phyloP scores from a whole-genome alignment of 2,329 filamentous ascomycete species.

The Cylindrodendrum hubeiense region DNA sequence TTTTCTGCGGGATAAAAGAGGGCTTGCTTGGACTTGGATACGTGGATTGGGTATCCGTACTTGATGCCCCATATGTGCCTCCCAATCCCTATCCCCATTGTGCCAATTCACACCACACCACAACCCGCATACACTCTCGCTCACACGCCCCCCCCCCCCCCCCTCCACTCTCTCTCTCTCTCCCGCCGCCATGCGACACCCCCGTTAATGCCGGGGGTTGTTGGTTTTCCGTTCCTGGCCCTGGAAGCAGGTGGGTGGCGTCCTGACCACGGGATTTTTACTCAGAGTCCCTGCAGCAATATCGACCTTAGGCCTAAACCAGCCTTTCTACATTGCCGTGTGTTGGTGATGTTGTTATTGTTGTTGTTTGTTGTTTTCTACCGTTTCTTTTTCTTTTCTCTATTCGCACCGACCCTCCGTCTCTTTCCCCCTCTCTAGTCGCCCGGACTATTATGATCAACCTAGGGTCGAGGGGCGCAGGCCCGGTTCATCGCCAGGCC shows the following conservation, averaged over 20 bases:
- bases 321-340: not conserved
- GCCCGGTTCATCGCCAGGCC: constrained; percentile 37
- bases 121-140: constrained; percentile 31
- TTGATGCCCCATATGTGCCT: constrained; percentile 50
- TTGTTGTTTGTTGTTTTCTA: not conserved
- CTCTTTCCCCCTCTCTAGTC: not conserved
- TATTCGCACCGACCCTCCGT: not conserved
- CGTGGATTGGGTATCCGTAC: constrained; percentile 57
- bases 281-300: constrained; percentile 1
- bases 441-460: constrained; percentile 19
- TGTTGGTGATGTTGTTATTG: not conserved
- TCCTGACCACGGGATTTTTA: constrained; percentile 2
- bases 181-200: constrained; percentile 39
- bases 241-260: constrained; percentile 7
- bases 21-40: constrained; percentile 44
- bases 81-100: constrained; percentile 31
- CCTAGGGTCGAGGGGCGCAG: constrained; percentile 11
- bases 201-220: constrained; percentile 28
- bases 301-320: constrained; percentile 5
- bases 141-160: constrained; percentile 32
- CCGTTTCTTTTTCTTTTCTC: not conserved
- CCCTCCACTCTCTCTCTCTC: constrained; percentile 18
- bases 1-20: constrained; percentile 52
- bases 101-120: constrained; percentile 44
- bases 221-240: constrained; percentile 41